Percentiles rank a stretch among this genome's conserved stretches.
Conservation (phyloP, 2,329 filamentous ascomycete genomes). For the Colletotrichum horii region DNA sequence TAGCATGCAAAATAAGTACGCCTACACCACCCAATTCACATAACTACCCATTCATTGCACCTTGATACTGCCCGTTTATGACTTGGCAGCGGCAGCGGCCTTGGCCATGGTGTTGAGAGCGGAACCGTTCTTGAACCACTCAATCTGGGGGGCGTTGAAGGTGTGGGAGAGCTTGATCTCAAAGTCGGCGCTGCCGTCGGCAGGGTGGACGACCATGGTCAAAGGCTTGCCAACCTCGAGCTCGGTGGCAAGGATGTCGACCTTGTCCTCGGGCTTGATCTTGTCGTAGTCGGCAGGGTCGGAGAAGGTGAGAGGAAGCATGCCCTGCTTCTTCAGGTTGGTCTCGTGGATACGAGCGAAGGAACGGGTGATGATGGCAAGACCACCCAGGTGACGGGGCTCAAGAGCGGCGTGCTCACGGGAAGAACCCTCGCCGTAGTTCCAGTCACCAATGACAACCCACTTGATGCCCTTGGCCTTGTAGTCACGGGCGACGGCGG, state of each 20-base stretch:
- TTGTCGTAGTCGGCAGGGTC: slow-evolving; percentile 98
- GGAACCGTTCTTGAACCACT: slow-evolving; percentile 99
- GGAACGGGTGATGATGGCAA: slow-evolving; percentile 93
- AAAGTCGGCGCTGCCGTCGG: slow-evolving; percentile 73
- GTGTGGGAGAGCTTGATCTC: slow-evolving; percentile 89
- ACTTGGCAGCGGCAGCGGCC: slow-evolving; percentile 36
- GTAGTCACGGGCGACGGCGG: slow-evolving; percentile 95
- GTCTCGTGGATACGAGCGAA: slow-evolving; percentile 99
- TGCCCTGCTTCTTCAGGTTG: slow-evolving; percentile 99
- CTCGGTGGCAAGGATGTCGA: slow-evolving; percentile 89
- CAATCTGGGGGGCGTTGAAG: slow-evolving; percentile 96
- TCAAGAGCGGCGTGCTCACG: slow-evolving; percentile 98
- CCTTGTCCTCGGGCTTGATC: slow-evolving; percentile 89
- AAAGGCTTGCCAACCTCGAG: slow-evolving; percentile 92
- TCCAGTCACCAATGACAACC: slow-evolving; percentile 99
- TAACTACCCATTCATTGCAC: slow-evolving; percentile 2
- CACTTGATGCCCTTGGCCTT: slow-evolving; percentile 96
- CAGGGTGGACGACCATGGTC: slow-evolving; percentile 90
- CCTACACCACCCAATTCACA: slow-evolving; percentile 30
- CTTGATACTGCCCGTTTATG: slow-evolving; percentile 29
- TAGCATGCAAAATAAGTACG: slow-evolving; percentile 29
- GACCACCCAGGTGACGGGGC: slow-evolving; percentile 93
- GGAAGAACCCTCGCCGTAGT: slow-evolving; percentile 97
- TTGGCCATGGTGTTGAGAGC: slow-evolving; percentile 99
- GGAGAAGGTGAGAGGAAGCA: slow-evolving; percentile 96